Conservation (phyloP, 192 early-diverging fungal genomes). For the Obelidium mucronatum region DNA sequence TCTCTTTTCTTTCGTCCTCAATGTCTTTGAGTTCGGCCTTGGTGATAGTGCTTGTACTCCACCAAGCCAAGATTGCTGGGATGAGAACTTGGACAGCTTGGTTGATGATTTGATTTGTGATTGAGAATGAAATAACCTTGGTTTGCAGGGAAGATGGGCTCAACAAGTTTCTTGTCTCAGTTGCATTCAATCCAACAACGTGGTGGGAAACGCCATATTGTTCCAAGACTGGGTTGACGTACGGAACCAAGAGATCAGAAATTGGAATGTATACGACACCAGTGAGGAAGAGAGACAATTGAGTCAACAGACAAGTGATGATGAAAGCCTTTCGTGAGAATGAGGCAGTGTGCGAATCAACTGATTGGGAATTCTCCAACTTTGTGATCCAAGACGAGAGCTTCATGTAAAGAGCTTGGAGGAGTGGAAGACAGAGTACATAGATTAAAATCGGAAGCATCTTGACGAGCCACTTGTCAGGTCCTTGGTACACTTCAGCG, state of each 20-base stretch:
- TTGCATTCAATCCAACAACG: slow-evolving; percentile 29
- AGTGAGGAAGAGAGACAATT: slow-evolving; percentile 86
- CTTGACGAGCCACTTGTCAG: not conserved
- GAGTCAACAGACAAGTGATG: slow-evolving; percentile 81
- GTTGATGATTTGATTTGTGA: slow-evolving; percentile 84
- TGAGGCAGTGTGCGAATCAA: slow-evolving; percentile 70
- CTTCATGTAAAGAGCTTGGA: slow-evolving; percentile 69
- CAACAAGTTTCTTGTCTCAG: slow-evolving; percentile 53
- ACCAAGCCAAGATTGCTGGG: slow-evolving; percentile 60
- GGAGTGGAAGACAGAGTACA: slow-evolving; percentile 72
- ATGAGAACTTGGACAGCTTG: slow-evolving; percentile 77
- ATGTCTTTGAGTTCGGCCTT: slow-evolving; percentile 27
- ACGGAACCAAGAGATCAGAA: slow-evolving; percentile 65
- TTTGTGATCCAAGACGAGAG: slow-evolving; percentile 71
- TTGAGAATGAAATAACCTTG: slow-evolving; percentile 78
- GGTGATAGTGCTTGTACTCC: not conserved
- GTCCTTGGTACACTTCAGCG: slow-evolving; percentile 49
- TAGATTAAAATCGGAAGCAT: slow-evolving; percentile 81
- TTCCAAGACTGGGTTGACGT: slow-evolving; percentile 30
- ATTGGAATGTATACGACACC: slow-evolving; percentile 90
- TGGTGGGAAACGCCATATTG: slow-evolving; percentile 4
- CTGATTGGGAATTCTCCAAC: slow-evolving; percentile 85
- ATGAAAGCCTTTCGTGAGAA: slow-evolving; percentile 87
- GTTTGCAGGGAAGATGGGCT: slow-evolving; percentile 63
- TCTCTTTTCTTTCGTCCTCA: slow-evolving; percentile 43